A percentile compares a stretch with the other conserved stretches of the same genome.
These are phyloP conservation scores for Quercus phellos DNA, from an alignment of 331 rosid species.

Conservation along the genomic window DNA sequence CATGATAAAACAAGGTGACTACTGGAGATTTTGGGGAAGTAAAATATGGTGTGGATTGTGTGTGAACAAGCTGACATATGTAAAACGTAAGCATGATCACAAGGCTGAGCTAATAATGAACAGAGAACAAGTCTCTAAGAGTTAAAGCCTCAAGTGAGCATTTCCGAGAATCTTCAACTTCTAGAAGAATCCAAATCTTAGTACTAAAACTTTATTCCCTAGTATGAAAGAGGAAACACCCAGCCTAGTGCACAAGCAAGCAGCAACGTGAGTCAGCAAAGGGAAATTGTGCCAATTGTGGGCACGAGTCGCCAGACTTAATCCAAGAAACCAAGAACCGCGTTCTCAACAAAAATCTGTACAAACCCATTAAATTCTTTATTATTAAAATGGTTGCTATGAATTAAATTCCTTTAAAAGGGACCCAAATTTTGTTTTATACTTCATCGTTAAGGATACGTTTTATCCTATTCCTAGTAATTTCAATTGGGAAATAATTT, in stretches of 20 bases:
- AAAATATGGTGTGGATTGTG: constrained; percentile 15
- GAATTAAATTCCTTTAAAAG: no score
- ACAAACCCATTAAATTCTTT: background rate
- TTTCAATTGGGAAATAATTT: no score
- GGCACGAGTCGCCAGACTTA: no score
- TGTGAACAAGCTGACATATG: constrained; percentile 17
- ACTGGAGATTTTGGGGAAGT: background rate
- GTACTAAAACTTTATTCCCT: background rate
- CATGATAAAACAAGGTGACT: constrained; percentile 21
- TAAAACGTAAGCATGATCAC: constrained; percentile 45
- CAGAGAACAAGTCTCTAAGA: constrained; percentile 12
- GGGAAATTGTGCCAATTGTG: background rate
- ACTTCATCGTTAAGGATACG: background rate
- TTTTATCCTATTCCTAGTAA: background rate
- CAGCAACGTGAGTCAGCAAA: background rate
- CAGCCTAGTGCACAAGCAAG: no score
- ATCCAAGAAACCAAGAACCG: background rate
- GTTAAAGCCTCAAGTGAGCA: background rate
- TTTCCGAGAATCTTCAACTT: constrained; percentile 1
- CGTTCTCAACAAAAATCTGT: background rate
- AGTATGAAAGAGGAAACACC: background rate
- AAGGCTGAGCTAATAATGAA: constrained; percentile 31
- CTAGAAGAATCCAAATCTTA: constrained; percentile 20
- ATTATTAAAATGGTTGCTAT: no score
- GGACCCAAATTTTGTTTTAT: no score